phyloP scores from a whole-genome alignment of 176 grass and related monocot genomes.

The Cocos nucifera region DNA sequence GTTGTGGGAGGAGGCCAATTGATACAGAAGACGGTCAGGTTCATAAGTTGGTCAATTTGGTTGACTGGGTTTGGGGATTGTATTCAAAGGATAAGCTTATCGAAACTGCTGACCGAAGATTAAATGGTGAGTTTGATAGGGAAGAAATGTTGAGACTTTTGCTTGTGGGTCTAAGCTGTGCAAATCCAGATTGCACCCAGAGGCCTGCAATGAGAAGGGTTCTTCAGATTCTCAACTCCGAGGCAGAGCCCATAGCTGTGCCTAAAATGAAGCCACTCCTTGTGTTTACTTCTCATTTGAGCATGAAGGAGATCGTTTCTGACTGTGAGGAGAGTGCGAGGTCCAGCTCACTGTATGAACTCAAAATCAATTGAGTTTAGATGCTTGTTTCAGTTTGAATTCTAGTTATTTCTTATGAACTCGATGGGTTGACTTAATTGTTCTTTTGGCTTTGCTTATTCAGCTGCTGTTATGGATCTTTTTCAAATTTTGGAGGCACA shows the following conservation, averaged over 20 bases:
- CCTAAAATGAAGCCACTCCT: conserved; percentile 78
- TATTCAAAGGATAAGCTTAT: conserved; percentile 59
- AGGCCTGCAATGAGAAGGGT: conserved; percentile 80
- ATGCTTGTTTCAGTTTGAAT: too few species aligned
- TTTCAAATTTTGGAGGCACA: too few species aligned
- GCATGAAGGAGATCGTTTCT: conserved; percentile 74
- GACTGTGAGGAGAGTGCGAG: conserved; percentile 37
- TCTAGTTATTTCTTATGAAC: too few species aligned
- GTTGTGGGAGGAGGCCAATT: conserved; percentile 77
- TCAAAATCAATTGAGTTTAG: too few species aligned
- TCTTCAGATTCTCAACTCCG: conserved; percentile 65
- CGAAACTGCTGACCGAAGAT: conserved; percentile 52
- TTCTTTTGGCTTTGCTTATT: too few species aligned
- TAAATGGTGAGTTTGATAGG: conserved; percentile 40
- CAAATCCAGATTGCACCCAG: conserved; percentile 76
- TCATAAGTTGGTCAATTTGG: conserved; percentile 54
- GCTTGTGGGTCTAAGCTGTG: conserved; percentile 76
- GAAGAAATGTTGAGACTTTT: conserved; percentile 68
- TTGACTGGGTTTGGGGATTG: conserved; percentile 86
- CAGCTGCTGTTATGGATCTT: too few species aligned
- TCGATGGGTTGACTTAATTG: too few species aligned
- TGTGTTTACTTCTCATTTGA: conserved; percentile 66
- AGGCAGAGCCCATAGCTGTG: conserved; percentile 51
- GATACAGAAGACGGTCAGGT: conserved; percentile 37
- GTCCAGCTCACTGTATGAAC: too few species aligned